These are phyloP conservation scores for Sugiyamaella valdiviana DNA, from an alignment of 805 yeast genomes.

Conservation along the genomic window DNA sequence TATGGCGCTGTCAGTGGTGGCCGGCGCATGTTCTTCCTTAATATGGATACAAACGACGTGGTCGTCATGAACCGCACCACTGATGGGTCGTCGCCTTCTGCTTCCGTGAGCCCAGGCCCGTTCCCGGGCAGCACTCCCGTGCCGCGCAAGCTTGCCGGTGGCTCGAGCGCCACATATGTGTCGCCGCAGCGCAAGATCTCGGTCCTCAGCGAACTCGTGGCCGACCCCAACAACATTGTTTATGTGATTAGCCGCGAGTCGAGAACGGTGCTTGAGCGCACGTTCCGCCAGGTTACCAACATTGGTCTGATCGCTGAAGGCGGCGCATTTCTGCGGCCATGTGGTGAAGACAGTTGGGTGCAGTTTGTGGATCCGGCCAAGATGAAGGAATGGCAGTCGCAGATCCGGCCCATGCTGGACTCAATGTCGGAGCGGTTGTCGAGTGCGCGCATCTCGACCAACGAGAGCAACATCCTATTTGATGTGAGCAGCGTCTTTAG, in stretches of 20 bases:
- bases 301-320: constrained; percentile 85
- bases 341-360: constrained; percentile 46
- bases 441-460: constrained; percentile 63
- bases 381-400: constrained; percentile 47
- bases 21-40: constrained; percentile 46
- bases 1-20: constrained; percentile 21
- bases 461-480: constrained; percentile 70
- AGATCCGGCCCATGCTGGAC: constrained; percentile 48
- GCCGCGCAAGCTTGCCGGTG: background rate
- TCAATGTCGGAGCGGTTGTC: constrained; percentile 72
- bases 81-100: constrained; percentile 1
- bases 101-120: background rate
- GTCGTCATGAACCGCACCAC: background rate
- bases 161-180: constrained; percentile 32
- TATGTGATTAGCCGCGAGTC: constrained; percentile 65
- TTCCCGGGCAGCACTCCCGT: background rate
- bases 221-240: constrained; percentile 56
- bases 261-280: constrained; percentile 56
- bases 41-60: constrained; percentile 38
- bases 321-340: constrained; percentile 64
- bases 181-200: constrained; percentile 55
- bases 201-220: constrained; percentile 52
- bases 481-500: constrained; percentile 59
- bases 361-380: constrained; percentile 42
- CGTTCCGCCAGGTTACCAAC: constrained; percentile 59